Conservation (phyloP, 2,329 filamentous ascomycete genomes). For the Zymoseptoria ardabiliae region DNA sequence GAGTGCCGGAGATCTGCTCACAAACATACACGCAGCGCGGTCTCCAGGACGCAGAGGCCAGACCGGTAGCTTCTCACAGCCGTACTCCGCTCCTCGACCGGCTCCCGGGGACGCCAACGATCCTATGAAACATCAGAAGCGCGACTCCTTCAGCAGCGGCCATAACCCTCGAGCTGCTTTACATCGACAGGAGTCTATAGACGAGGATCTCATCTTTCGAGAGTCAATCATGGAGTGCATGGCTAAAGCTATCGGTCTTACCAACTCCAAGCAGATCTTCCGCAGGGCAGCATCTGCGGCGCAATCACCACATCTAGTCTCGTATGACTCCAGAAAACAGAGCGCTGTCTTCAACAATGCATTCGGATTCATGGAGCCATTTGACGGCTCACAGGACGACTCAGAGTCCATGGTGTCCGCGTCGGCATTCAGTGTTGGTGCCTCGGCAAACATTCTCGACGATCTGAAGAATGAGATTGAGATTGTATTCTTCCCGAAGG, state of each 20-base stretch:
- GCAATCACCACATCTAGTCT: conserved; percentile 74
- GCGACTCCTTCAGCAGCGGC: conserved; percentile 34
- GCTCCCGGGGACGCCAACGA: conserved; percentile 32
- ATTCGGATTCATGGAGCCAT: conserved; percentile 46
- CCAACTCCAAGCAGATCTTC: conserved; percentile 56
- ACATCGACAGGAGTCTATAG: conserved; percentile 71
- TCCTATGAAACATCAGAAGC: conserved; percentile 36
- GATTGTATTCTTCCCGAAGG: conserved; percentile 94
- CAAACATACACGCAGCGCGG: conserved; percentile 66
- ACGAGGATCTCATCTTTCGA: conserved; percentile 83
- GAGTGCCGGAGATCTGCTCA: conserved; percentile 61
- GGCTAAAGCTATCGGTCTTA: conserved; percentile 85
- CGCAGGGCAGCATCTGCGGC: conserved; percentile 69
- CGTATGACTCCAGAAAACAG: conserved; percentile 72
- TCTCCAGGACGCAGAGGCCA: conserved; percentile 45
- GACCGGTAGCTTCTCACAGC: conserved; percentile 41
- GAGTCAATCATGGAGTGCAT: conserved; percentile 91
- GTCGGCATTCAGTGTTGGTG: conserved; percentile 44
- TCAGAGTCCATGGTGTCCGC: conserved; percentile 67
- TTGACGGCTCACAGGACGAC: conserved; percentile 76
- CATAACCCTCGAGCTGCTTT: conserved; percentile 34
- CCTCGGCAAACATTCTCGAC: conserved; percentile 59
- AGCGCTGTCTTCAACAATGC: conserved; percentile 74
- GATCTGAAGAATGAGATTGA: conserved; percentile 90
- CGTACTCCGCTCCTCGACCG: conserved; percentile 35